Evolutionary conservation across 164 flowering plant species (phyloP), one percentile per base, ranked within the genome.

Genomic region (Magnolia sinica): DNA sequence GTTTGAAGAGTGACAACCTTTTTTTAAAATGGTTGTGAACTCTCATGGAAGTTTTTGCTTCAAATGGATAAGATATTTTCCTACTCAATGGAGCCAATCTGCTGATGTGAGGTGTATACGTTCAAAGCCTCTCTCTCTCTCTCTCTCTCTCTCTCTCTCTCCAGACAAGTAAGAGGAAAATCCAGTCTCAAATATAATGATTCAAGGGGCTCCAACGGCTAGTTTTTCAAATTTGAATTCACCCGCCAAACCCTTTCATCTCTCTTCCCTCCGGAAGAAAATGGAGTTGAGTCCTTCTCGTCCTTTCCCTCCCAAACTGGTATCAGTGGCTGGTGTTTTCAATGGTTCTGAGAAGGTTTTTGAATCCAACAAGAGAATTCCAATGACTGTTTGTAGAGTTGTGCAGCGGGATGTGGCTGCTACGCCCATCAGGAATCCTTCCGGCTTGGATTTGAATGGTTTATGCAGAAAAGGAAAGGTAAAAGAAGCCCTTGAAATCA

Each of bases 401-500:
- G 73, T 79, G 70, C 64, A 9, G 7, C 37, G 68, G 22, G 73
- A 71, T 71, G 58, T 50, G 5, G 69, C 71, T 10, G 11, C 7
- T 55, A 76, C 27, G 27, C 64, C 22, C 51, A 76, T 16, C 50
- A 71, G 51, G 50, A 50, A 66, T 66, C 65, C 61, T 55, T 16
- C 61, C 13, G 61, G 61, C 61, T 55, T 11, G 61, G 80, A 74
- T 50, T 82, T 79, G n/a, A 72, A 74, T 49, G 70, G 49, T n/a
- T 74, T 77, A 16, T 74, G 80, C 81, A 77, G 68, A 64, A 74
- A 77, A 75, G 81, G 82, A 55, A 77, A 64, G 59, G 73, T 78
- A 5, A 71, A 70, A 73, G 81, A 23, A 58, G 81, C 81, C 50
- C 73, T 80, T 20, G 52, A 76, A 66, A 67, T 73, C 55, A 61